Evolutionary conservation across 129 eudicot species (phyloP).

Genomic region (Flaveria bidentis): DNA sequence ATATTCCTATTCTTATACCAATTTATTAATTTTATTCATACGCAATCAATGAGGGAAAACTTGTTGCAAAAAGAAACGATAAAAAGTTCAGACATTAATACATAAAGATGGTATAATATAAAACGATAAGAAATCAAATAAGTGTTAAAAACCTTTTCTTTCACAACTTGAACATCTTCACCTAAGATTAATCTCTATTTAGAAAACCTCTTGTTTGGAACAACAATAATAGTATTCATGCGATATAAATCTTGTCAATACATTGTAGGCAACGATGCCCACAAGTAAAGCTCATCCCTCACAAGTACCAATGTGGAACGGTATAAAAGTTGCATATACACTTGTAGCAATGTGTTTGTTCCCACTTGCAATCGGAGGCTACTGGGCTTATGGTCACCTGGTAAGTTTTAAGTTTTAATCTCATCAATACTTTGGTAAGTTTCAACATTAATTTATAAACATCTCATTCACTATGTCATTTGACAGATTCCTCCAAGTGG

Average conservation of each 20-base stretch:
- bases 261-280: constrained; percentile 13
- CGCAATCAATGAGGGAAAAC: too few species aligned
- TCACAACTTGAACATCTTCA: too few species aligned
- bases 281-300: constrained; percentile 11
- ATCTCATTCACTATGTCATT: neutral
- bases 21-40: too few species aligned
- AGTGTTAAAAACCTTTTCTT: too few species aligned
- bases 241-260: neutral
- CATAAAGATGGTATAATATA: too few species aligned
- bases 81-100: too few species aligned
- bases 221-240: neutral
- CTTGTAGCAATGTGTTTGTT: constrained; percentile 16
- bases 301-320: constrained; percentile 14
- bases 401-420: constrained; percentile 2
- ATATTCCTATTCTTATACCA: too few species aligned
- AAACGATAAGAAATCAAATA: too few species aligned
- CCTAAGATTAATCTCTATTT: too few species aligned
- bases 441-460: neutral
- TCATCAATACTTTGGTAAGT: too few species aligned
- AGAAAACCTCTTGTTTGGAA: too few species aligned
- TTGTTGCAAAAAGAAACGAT: too few species aligned
- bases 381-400: constrained; percentile 13
- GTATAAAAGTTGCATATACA: constrained; percentile 6
- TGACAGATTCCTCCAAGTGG: constrained; percentile 9
- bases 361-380: constrained; percentile 18